These are phyloP conservation scores for Rosa lucieae DNA, from an alignment of 306 rosid species.

Conservation along the genomic window DNA sequence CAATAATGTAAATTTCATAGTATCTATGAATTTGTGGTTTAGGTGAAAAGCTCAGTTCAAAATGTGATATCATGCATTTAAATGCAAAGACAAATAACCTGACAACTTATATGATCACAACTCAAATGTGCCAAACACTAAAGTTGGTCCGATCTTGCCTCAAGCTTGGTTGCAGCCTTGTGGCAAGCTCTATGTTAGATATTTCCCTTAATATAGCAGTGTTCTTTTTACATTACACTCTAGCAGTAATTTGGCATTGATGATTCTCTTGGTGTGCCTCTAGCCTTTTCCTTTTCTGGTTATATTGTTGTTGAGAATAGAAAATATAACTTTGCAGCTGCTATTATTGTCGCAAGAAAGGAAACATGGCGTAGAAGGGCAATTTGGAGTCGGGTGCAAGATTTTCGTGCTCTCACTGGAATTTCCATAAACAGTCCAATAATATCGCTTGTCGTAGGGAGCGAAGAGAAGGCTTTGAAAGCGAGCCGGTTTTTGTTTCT, in stretches of 20 bases:
- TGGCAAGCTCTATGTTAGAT: neutral
- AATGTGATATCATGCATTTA: neutral
- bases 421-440: conserved; percentile 84
- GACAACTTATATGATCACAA: neutral
- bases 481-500: conserved; percentile 66
- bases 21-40: neutral
- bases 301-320: neutral
- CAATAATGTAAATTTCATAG: neutral
- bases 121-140: neutral
- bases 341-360: conserved; percentile 61
- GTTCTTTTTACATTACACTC: neutral
- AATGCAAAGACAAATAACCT: neutral
- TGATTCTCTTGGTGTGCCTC: neutral
- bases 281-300: neutral
- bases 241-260: neutral
- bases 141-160: neutral
- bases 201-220: neutral
- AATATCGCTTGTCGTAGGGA: conserved; percentile 82
- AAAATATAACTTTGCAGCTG: conserved; percentile 59
- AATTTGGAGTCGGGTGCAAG: conserved; percentile 73
- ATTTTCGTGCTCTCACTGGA: conserved; percentile 78
- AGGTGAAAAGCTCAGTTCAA: neutral
- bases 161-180: neutral
- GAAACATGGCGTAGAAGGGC: conserved; percentile 87
- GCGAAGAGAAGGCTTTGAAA: conserved; percentile 82